Evolutionary conservation across 2,329 filamentous ascomycete species (phyloP), one percentile per base, ranked within the genome.

Genomic region (Penicillium palitans): DNA sequence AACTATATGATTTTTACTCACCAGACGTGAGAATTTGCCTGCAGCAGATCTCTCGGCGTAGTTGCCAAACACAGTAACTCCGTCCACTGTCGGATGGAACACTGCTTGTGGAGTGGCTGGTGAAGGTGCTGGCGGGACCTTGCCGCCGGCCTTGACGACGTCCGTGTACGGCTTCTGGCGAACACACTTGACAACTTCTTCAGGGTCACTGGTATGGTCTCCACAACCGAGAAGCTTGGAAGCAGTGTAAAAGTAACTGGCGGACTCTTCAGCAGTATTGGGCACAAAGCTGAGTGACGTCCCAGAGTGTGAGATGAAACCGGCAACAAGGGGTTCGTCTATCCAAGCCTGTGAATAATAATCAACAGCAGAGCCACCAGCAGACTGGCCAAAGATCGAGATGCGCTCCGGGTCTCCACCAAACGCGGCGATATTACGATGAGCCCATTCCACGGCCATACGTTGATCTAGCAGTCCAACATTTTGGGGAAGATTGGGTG

Each of bases 401-500:
- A 83, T 81, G n/a, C 70, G 68, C 1, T 67, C 45, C 2, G 77
- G 70, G 56, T 83, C 79, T 17, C 83, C 83, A 21, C 81, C 81
- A 61, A 85, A 85, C 0, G 69, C 68, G 4, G 66, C 76, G 27
- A 84, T 80, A 64, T 84, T 83, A 41, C 77, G 73, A 4, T 73
- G 72, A 0, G 81, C 68, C 83, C 82, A 85, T 68, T 83, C 78
- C 0, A 84, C 67, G 0, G 80, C 81, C 13, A 78, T 64, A 2
- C 83, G 76, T 63, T 84, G 81, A 60, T 86, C 83, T 5, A 79
- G 73, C 6, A 85, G 68, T 1, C 81, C 83, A 2, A 81, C 63
- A 58, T 85, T 85, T 37, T 63, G 62, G 6, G 62, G 50, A 8
- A 60, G 51, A 17, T 68, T 71, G 6, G 70, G 67, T 17, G 74